Percentiles rank a stretch among this genome's conserved stretches.
phyloP scores from a whole-genome alignment of 2,329 filamentous ascomycete species.

The Apiospora pterosperma region DNA sequence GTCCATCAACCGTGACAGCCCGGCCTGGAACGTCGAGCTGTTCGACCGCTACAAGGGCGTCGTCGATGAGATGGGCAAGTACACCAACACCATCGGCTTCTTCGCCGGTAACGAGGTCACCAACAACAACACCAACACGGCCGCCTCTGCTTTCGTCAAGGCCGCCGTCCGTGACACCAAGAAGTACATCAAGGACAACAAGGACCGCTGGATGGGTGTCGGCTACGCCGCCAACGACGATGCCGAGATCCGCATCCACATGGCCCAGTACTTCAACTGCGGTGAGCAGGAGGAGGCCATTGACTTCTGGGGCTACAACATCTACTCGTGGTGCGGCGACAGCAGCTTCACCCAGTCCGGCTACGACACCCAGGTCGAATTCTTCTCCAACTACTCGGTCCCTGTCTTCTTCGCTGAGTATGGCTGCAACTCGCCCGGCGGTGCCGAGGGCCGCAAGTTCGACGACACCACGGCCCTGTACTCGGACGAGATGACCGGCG shows the following conservation, averaged over 20 bases:
- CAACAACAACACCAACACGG: slow-evolving; percentile 70
- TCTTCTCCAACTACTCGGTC: slow-evolving; percentile 70
- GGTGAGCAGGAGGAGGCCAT: slow-evolving; percentile 57
- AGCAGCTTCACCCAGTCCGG: slow-evolving; percentile 65
- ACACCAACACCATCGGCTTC: slow-evolving; percentile 76
- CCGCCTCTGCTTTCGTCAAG: slow-evolving; percentile 75
- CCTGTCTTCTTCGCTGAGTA: slow-evolving; percentile 83
- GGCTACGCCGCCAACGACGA: slow-evolving; percentile 82
- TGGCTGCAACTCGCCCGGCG: slow-evolving; percentile 64
- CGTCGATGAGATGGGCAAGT: slow-evolving; percentile 65
- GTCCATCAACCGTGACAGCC: slow-evolving; percentile 68
- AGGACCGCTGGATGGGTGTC: slow-evolving; percentile 64
- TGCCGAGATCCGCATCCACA: slow-evolving; percentile 62
- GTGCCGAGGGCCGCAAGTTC: slow-evolving; percentile 59
- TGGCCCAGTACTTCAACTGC: slow-evolving; percentile 77
- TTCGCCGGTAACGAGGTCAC: slow-evolving; percentile 82
- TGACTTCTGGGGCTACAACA: slow-evolving; percentile 86
- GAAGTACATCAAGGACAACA: slow-evolving; percentile 68
- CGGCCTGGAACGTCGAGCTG: slow-evolving; percentile 65
- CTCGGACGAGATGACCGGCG: slow-evolving; percentile 63
- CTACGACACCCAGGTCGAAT: slow-evolving; percentile 65
- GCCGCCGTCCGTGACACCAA: slow-evolving; percentile 78
- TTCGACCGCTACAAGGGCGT: slow-evolving; percentile 69
- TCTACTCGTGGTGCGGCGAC: slow-evolving; percentile 79
- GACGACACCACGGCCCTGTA: slow-evolving; percentile 68